Evolutionary conservation across 192 early-diverging fungal species (phyloP).

Genomic region (Coemansia brasiliensis): DNA sequence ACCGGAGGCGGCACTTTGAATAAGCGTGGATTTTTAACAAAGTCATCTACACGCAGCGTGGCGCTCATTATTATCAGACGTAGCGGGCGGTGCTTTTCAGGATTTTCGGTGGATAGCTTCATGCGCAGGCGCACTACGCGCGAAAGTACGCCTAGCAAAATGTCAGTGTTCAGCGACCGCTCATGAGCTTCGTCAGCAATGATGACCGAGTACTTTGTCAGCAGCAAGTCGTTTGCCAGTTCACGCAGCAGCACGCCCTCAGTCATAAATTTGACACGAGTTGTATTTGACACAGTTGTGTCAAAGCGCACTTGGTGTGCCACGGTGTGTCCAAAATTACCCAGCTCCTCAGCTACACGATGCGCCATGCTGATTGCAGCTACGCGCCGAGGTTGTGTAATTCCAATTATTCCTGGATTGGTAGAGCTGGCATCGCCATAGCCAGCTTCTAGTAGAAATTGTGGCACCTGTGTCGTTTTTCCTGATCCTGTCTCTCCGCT

Average conservation of each 20-base stretch:
- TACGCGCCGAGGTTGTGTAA: constrained; percentile 97
- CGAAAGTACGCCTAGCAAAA: constrained; percentile 94
- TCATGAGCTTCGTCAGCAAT: constrained; percentile 99
- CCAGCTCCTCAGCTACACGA: constrained; percentile 91
- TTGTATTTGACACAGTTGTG: constrained; percentile 67
- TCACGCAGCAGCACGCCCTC: constrained; percentile 98
- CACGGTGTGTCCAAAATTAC: constrained; percentile 63
- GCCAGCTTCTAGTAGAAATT: constrained; percentile 98
- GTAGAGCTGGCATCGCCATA: constrained; percentile 79
- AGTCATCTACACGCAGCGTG: constrained; percentile 95
- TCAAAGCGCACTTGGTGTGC: constrained; percentile 88
- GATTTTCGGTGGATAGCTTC: constrained; percentile 38
- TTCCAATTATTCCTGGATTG: constrained; percentile 91
- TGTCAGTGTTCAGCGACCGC: constrained; percentile 95
- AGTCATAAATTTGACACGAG: constrained; percentile 98
- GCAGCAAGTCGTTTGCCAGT: constrained; percentile 79
- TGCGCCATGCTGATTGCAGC: constrained; percentile 96
- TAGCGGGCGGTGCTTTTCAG: constrained; percentile 64
- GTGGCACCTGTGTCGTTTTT: constrained; percentile 96
- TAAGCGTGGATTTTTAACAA: constrained; percentile 79
- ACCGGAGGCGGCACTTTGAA: constrained; percentile 81
- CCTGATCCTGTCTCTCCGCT: constrained; percentile 98
- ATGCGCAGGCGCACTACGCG: constrained; percentile 83
- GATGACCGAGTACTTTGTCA: constrained; percentile 92
- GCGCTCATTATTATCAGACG: constrained; percentile 99